Evolutionary conservation across 495 filamentous ascomycete genomes (phyloP), one percentile per base, ranked within the genome.

Genomic region (Rostrohypoxylon terebratum): DNA sequence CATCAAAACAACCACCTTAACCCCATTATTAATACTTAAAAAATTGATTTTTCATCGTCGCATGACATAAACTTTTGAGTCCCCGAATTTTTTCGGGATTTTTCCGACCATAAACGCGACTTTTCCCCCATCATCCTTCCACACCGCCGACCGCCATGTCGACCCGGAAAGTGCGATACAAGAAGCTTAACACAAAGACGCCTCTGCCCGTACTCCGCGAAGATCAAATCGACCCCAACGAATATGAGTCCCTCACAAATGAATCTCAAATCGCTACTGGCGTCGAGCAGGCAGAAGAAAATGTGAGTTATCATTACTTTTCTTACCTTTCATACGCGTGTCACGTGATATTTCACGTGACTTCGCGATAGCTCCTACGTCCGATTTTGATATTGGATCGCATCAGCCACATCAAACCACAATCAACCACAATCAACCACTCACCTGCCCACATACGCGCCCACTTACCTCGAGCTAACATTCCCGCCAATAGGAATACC

Each of bases 211-310:
- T 99, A 69, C 87, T 97, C 75, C 87, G 92, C 75, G 94, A 98
- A 84, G 86, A 93, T 75, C 92, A 98, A 66, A 91, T 98, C 81
- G 96, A 98, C 78, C 87, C 93, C 81, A 81, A 74, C 71, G 86
- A 88, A 75, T 88, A 87, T 77, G 83, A 86, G 72, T 81, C 82
- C 59, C 82, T 86, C 71, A 84, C 83, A 60, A 83, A 77, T 66
- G 84, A 87, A 64, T 79, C 80, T 71, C 89, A 93, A 87, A 93
- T 97, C 79, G 94, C 96, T 77, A 97, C 95, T 65, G 96, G 96
- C 73, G 96, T 99, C 68, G 96, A 99, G 82, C 94, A 96, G 79
- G 91, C 88, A 64, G 96, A 99, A 82, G 95, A 99, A 87, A 94
- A 92, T 84, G 96, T 97, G 81, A 89, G 94, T 94, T 77, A 76